Evolutionary conservation across 2,329 filamentous ascomycete species (phyloP).

Genomic region (Talaromyces funiculosus): DNA sequence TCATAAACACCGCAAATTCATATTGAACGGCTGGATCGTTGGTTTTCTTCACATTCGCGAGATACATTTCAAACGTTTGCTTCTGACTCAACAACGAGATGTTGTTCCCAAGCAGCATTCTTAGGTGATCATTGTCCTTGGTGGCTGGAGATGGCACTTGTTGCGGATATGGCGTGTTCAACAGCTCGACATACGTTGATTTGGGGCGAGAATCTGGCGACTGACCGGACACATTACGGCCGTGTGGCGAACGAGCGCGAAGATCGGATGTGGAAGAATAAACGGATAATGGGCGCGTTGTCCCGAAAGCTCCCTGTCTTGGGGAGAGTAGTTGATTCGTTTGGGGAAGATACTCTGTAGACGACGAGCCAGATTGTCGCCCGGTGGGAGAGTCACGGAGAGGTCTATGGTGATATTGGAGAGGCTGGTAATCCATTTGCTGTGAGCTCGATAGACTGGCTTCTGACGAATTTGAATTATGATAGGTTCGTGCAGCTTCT

Average conservation of each 20-base stretch:
- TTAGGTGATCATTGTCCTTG: conserved; percentile 76
- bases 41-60: conserved; percentile 94
- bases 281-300: conserved; percentile 64
- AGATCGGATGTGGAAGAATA: conserved; percentile 71
- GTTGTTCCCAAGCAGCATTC: conserved; percentile 75
- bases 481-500: conserved; percentile 19
- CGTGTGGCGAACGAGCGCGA: conserved; percentile 52
- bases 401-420: conserved; percentile 49
- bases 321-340: conserved; percentile 61
- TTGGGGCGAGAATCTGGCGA: conserved; percentile 53
- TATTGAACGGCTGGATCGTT: conserved; percentile 87
- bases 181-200: conserved; percentile 58
- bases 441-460: conserved; percentile 34
- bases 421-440: conserved; percentile 39
- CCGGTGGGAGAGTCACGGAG: conserved; percentile 30
- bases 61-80: conserved; percentile 96
- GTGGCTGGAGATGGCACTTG: conserved; percentile 59
- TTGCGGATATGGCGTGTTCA: conserved; percentile 72
- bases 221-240: conserved; percentile 45
- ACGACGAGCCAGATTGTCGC: conserved; percentile 24
- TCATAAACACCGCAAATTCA: conserved; percentile 91
- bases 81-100: conserved; percentile 85
- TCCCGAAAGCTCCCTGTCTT: conserved; percentile 43
- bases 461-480: conserved; percentile 27
- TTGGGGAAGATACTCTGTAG: conserved; percentile 44